These are phyloP conservation scores for Nectriaceae sp. DNA, from an alignment of 2,329 filamentous ascomycete genomes.

Conservation along the genomic window DNA sequence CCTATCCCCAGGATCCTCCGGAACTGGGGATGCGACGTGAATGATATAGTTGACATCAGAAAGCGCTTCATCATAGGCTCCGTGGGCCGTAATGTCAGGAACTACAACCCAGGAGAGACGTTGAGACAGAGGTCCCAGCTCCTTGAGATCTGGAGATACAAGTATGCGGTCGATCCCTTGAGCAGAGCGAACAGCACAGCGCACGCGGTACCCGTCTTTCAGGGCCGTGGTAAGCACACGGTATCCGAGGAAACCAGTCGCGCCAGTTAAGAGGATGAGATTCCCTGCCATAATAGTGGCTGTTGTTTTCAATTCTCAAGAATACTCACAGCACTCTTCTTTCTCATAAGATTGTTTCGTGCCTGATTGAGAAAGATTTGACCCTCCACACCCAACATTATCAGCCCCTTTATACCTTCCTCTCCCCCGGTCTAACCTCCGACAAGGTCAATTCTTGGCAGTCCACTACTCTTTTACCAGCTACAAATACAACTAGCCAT, in stretches of 20 bases:
- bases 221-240: constrained; percentile 2
- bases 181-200: constrained; percentile 3
- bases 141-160: constrained; percentile 8
- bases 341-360: too few species aligned
- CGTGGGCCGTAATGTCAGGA: constrained; percentile 36
- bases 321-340: too few species aligned
- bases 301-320: too few species aligned
- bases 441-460: too few species aligned
- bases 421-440: too few species aligned
- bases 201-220: constrained; percentile 6
- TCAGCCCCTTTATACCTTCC: too few species aligned
- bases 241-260: constrained; percentile 5
- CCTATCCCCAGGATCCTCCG: constrained; percentile 1
- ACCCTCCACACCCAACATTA: too few species aligned
- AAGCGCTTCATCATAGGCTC: constrained; percentile 43
- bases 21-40: constrained; percentile 32
- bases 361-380: too few species aligned
- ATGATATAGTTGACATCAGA: constrained; percentile 40
- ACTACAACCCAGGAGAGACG: constrained; percentile 33
- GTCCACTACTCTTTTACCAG: too few species aligned
- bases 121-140: constrained; percentile 8
- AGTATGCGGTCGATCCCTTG: constrained; percentile 1
- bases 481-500: too few species aligned
- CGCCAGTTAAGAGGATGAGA: constrained; percentile 8
- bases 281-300: constrained; percentile 5